Base-by-base conservation (phyloP, 371 early-diverging fungal species). In the Mortierella sp. region DNA sequence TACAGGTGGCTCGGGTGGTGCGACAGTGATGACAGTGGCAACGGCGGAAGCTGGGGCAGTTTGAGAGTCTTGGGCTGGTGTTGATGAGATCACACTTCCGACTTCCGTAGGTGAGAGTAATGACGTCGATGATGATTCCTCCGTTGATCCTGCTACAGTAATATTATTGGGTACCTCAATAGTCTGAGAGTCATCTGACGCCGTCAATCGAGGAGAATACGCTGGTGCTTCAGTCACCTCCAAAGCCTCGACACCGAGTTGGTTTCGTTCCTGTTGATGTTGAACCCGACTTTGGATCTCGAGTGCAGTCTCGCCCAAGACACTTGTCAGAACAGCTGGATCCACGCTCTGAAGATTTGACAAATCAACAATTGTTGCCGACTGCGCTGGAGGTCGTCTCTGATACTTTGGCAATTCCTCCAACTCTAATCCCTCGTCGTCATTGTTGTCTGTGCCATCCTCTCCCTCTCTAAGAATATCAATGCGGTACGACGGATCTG, bases 341-440 rank as follows among this genome's bases (percentile, higher is more conserved):
- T 58, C 66, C 7, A 68, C 69, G 43, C 58, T 55, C 8, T 53
- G 59, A n/a, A 72, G 55, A 24, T 72, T 77, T 4, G 78, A 33
- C 40, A 76, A 19, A n/a, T 76, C 77, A 32, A 76, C 53, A 55
- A 76, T 76, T 32, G 67, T 67, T 4, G 53, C 77, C 4, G 72
- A 58, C 52, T 71, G 67, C 41, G 77, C 59, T 50, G 77, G 77
- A 1, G 38, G 63, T 53, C 53, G 48, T 28, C 65, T 38, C 38
- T 71, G 72, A 40, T 76, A 76, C 19, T 59, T 59, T 1, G 77
- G 77, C 32, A 76, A 32, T 36, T 45, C 64, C 2, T 76, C 77
- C 19, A 75, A 33, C 45, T 75, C 77, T 5, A 75, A 16, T 33
- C 40, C 60, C 15, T 69, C 41, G 8, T 65, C 41, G 1, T 48